Evolutionary conservation across 2,329 filamentous ascomycete genomes (phyloP).

Genomic region (Plenodomus lindquistii): DNA sequence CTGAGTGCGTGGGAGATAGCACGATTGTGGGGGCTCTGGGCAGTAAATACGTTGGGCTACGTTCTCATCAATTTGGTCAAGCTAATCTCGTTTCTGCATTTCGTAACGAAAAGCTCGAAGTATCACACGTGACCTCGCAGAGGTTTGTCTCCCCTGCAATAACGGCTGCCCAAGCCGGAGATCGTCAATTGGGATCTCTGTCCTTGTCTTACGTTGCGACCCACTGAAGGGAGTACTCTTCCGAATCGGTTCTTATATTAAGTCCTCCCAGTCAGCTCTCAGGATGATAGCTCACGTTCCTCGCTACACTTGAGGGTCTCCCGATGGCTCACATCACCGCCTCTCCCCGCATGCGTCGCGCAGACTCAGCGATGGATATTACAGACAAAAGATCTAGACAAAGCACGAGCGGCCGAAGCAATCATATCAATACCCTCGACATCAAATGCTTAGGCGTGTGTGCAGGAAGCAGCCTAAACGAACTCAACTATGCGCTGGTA

Average conservation of each 20-base stretch:
- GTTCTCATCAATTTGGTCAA: background rate
- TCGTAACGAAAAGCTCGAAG: slow-evolving; percentile 7
- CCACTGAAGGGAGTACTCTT: background rate
- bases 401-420: background rate
- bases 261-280: background rate
- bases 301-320: background rate
- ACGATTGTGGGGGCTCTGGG: too few species aligned
- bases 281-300: background rate
- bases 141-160: background rate
- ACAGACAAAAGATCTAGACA: slow-evolving; percentile 1
- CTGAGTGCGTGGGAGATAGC: too few species aligned
- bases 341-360: slow-evolving; percentile 10
- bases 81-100: slow-evolving; percentile 7
- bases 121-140: background rate
- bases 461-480: slow-evolving; percentile 58
- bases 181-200: background rate
- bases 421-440: slow-evolving; percentile 43
- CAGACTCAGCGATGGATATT: slow-evolving; percentile 16
- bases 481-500: slow-evolving; percentile 63
- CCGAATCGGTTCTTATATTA: background rate
- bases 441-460: slow-evolving; percentile 60
- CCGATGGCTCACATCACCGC: background rate
- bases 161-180: background rate
- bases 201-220: background rate
- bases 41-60: background rate